Percentiles rank a stretch among this genome's conserved stretches.
Evolutionary conservation across 805 yeast species (phyloP).

Genomic region (Vanderwaltozyma tropicalis): DNA sequence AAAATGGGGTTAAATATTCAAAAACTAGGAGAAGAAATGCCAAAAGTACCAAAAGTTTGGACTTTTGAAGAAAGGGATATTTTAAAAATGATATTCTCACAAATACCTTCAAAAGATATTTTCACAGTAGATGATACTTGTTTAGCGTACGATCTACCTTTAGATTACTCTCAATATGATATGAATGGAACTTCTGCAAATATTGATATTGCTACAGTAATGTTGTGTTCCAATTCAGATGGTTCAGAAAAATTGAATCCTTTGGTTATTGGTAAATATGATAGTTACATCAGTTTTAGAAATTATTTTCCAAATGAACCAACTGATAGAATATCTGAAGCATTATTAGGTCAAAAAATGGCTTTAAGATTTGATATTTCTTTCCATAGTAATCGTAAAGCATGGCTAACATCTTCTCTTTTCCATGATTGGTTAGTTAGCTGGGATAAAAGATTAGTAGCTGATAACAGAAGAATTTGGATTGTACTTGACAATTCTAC

Average conservation of each 20-base stretch:
- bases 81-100: conserved; percentile 36
- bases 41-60: conserved; percentile 47
- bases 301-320: conserved; percentile 27
- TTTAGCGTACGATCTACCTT: conserved; percentile 47
- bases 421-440: conserved; percentile 53
- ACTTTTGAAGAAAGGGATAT: conserved; percentile 45
- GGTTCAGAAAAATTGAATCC: conserved; percentile 57
- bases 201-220: conserved; percentile 40
- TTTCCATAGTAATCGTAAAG: conserved; percentile 49
- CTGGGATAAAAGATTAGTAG: conserved; percentile 45
- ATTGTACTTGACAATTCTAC: conserved; percentile 52
- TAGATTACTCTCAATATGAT: conserved; percentile 44
- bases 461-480: conserved; percentile 41
- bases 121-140: conserved; percentile 54
- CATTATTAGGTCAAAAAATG: conserved; percentile 33
- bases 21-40: conserved; percentile 36
- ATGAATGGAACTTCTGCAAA: conserved; percentile 28
- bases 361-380: conserved; percentile 41
- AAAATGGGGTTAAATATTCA: conserved; percentile 43
- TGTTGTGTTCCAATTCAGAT: conserved; percentile 53
- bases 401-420: conserved; percentile 53
- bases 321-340: conserved; percentile 16
- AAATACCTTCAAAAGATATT: conserved; percentile 41
- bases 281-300: conserved; percentile 35
- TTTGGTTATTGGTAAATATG: conserved; percentile 48